Evolutionary conservation across 306 rosid genomes (phyloP).

Genomic region (Lathyrus tuberosus): DNA sequence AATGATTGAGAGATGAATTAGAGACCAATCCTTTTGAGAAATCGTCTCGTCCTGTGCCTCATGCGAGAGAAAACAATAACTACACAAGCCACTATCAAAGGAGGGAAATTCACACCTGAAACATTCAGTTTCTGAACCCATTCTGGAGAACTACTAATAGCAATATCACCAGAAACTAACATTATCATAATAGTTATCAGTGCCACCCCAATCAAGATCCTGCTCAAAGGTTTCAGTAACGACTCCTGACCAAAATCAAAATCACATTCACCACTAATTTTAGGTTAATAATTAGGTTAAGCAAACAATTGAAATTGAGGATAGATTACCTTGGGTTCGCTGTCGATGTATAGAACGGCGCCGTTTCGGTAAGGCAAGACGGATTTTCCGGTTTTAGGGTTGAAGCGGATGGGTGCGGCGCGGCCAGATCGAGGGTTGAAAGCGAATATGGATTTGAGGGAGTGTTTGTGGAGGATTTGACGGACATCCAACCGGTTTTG

Average conservation of each 20-base stretch:
- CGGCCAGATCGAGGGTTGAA: constrained; percentile 66
- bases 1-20: constrained; percentile 38
- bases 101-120: constrained; percentile 69
- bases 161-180: constrained; percentile 58
- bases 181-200: constrained; percentile 63
- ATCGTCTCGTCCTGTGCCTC: constrained; percentile 79
- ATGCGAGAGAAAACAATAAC: constrained; percentile 82
- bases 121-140: constrained; percentile 68
- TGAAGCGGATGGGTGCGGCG: constrained; percentile 38
- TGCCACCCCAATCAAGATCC: constrained; percentile 73
- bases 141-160: constrained; percentile 21
- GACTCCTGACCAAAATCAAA: constrained; percentile 63
- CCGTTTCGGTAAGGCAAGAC: constrained; percentile 57
- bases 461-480: constrained; percentile 62
- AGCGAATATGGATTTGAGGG: constrained; percentile 67
- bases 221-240: constrained; percentile 70
- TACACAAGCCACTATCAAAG: constrained; percentile 87
- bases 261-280: background rate
- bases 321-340: constrained; percentile 68
- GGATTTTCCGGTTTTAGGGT: constrained; percentile 68
- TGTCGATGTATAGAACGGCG: constrained; percentile 59
- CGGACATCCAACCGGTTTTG: constrained; percentile 74
- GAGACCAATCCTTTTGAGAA: constrained; percentile 64
- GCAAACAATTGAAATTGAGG: background rate
- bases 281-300: background rate